Evolutionary conservation across 495 filamentous ascomycete genomes (phyloP).

Genomic region (Penicillium dipodomyicola): DNA sequence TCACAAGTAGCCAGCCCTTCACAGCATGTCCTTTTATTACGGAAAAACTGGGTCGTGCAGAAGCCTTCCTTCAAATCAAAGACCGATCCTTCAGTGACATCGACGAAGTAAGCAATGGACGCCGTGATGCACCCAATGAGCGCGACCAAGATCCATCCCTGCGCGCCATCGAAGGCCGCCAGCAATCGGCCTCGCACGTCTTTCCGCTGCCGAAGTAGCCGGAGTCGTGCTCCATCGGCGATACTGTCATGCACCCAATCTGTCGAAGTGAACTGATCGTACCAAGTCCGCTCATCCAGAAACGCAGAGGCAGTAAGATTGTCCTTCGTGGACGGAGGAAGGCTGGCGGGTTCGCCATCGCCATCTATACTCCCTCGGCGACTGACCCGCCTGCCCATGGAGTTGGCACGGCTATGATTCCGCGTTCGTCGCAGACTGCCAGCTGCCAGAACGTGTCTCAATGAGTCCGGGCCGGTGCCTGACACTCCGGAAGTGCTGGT

Average conservation of each 20-base stretch:
- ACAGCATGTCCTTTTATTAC: conserved; percentile 77
- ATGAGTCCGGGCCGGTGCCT: conserved; percentile 31
- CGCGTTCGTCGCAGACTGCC: conserved; percentile 52
- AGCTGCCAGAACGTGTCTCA: conserved; percentile 33
- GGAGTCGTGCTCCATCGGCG: conserved; percentile 86
- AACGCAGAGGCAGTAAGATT: conserved; percentile 50
- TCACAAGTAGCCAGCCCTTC: conserved; percentile 59
- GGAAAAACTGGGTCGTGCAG: conserved; percentile 69
- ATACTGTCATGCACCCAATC: conserved; percentile 99
- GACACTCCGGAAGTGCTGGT: conserved; percentile 35
- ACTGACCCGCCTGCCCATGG: conserved; percentile 54
- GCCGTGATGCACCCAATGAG: conserved; percentile 88
- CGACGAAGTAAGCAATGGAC: conserved; percentile 81
- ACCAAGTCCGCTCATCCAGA: conserved; percentile 90
- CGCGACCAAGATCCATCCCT: conserved; percentile 93
- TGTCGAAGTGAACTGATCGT: conserved; percentile 97
- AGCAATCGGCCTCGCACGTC: conserved; percentile 77
- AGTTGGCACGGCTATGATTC: conserved; percentile 66
- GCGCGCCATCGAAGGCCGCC: conserved; percentile 78
- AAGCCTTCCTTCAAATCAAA: conserved; percentile 93
- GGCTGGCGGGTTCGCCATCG: conserved; percentile 36
- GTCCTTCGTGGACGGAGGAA: conserved; percentile 56
- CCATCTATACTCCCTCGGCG: conserved; percentile 44
- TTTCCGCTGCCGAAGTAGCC: conserved; percentile 74
- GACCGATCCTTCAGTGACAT: conserved; percentile 75